Evolutionary conservation across 768 basidiomycete genomes (phyloP).

Genomic region (Mycena metata): DNA sequence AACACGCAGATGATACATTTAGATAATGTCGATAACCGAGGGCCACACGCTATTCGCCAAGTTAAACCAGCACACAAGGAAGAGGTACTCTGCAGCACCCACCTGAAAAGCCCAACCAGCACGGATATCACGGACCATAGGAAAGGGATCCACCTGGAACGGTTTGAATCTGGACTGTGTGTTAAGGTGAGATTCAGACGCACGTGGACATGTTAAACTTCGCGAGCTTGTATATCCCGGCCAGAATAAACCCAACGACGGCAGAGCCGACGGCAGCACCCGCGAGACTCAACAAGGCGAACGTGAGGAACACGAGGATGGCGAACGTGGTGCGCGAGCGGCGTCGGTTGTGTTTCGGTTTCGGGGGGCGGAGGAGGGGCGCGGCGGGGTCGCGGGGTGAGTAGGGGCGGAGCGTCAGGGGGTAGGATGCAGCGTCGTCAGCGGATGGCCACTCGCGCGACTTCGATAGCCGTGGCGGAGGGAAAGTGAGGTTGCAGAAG

Average conservation of each 20-base stretch:
- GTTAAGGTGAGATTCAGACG: constrained; percentile 35
- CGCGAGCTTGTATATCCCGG: constrained; percentile 59
- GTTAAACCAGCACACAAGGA: neutral
- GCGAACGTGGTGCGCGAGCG: constrained; percentile 64
- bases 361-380: constrained; percentile 31
- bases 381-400: constrained; percentile 28
- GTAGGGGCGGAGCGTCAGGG: constrained; percentile 33
- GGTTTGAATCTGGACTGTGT: neutral
- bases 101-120: constrained; percentile 38
- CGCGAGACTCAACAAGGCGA: constrained; percentile 56
- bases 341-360: constrained; percentile 51
- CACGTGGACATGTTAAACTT: constrained; percentile 67
- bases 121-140: constrained; percentile 40
- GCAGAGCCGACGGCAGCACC: constrained; percentile 63
- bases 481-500: constrained; percentile 66
- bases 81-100: neutral
- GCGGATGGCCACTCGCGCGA: constrained; percentile 12
- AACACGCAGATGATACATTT: constrained; percentile 4
- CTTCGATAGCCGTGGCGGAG: constrained; percentile 46
- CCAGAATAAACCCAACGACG: constrained; percentile 60
- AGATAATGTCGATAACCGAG: constrained; percentile 38
- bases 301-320: constrained; percentile 59
- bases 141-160: constrained; percentile 42
- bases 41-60: constrained; percentile 29
- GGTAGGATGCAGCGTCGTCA: constrained; percentile 26